These are phyloP conservation scores for Populus trichocarpa DNA, from an alignment of 441 rosid species.

Conservation along the genomic window DNA sequence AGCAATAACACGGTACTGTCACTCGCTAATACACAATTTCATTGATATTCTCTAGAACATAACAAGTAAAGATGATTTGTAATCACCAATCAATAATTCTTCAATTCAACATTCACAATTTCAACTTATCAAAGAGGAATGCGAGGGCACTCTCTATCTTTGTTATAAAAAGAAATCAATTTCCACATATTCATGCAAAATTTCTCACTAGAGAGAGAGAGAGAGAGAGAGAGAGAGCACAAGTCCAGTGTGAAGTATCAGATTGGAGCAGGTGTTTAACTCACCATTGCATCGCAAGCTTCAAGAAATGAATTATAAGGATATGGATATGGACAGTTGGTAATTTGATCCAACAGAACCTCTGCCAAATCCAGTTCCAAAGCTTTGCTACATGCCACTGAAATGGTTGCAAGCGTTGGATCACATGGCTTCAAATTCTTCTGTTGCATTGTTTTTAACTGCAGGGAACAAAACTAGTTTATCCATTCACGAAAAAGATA, in stretches of 20 bases:
- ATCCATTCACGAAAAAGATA: conserved; percentile 10
- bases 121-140: background rate
- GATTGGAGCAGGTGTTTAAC: conserved; percentile 24
- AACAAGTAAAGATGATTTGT: background rate
- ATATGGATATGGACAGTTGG: conserved; percentile 37
- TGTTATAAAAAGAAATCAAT: background rate
- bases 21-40: background rate
- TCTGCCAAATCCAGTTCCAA: conserved; percentile 83
- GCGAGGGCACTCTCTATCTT: background rate
- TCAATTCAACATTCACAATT: background rate
- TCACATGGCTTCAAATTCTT: conserved; percentile 49
- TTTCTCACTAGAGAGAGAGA: background rate
- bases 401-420: conserved; percentile 53
- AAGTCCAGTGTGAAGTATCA: conserved; percentile 9
- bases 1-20: background rate
- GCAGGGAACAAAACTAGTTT: conserved; percentile 21
- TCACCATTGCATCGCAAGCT: conserved; percentile 68
- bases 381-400: conserved; percentile 53
- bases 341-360: conserved; percentile 57
- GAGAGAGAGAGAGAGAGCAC: background rate
- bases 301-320: conserved; percentile 65
- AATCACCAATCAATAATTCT: background rate
- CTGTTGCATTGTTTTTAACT: conserved; percentile 60
- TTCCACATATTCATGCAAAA: background rate
- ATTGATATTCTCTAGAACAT: background rate